These are phyloP conservation scores for Candida ascalaphidarum DNA, from an alignment of 805 yeast species.

Conservation along the genomic window DNA sequence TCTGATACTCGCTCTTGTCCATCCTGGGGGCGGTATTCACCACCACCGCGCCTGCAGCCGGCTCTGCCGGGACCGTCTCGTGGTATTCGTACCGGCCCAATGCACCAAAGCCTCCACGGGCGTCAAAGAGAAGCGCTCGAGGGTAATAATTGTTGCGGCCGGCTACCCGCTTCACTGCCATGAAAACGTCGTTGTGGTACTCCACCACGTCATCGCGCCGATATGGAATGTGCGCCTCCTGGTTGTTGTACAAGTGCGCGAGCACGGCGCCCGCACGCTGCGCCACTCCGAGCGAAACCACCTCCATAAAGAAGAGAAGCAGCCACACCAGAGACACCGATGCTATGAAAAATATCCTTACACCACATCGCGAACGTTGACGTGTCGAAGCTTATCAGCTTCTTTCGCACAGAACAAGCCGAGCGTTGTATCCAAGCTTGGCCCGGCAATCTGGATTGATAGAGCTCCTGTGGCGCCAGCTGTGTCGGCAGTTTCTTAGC, in stretches of 20 bases:
- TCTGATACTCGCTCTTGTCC: slow-evolving; percentile 53
- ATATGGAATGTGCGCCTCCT: slow-evolving; percentile 60
- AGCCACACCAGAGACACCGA: too few species aligned
- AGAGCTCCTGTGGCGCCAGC: too few species aligned
- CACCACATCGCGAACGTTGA: too few species aligned
- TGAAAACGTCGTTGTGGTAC: slow-evolving; percentile 33
- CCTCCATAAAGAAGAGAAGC: too few species aligned
- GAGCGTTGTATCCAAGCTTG: too few species aligned
- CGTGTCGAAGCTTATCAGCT: too few species aligned
- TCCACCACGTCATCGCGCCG: slow-evolving; percentile 18
- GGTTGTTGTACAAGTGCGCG: slow-evolving; percentile 75
- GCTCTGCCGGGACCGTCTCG: slow-evolving; percentile 7
- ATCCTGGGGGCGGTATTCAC: slow-evolving; percentile 27
- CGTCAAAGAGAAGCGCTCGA: slow-evolving; percentile 74
- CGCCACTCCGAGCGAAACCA: slow-evolving; percentile 65
- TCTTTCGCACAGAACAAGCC: too few species aligned
- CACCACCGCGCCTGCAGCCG: slow-evolving; percentile 4
- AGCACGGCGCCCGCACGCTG: slow-evolving; percentile 67
- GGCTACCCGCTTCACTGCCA: slow-evolving; percentile 7
- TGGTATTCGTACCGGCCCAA: slow-evolving; percentile 47
- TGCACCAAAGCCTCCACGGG: slow-evolving; percentile 68
- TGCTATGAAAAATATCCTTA: too few species aligned
- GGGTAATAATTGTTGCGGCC: slow-evolving; percentile 59
- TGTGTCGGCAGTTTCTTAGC: too few species aligned
- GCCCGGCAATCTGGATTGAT: too few species aligned